These are phyloP conservation scores for Cladosporium sp. DNA, from an alignment of 2,329 filamentous ascomycete species.

Conservation along the genomic window DNA sequence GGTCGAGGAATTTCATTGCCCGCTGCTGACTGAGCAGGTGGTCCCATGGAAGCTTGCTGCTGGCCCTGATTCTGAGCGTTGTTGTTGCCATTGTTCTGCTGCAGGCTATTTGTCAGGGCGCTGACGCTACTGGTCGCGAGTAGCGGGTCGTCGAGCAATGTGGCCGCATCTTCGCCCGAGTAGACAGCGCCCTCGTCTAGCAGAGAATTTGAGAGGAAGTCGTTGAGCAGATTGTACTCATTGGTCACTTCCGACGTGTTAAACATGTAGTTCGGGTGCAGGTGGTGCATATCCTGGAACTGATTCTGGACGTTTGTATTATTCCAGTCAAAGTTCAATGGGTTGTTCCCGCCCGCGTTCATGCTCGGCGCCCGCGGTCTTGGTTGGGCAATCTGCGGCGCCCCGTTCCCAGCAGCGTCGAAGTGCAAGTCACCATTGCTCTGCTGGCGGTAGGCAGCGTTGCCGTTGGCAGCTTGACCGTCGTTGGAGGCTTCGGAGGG, in stretches of 20 bases:
- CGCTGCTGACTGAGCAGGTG: constrained; percentile 39
- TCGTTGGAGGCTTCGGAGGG: constrained; percentile 1
- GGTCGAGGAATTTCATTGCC: constrained; percentile 56
- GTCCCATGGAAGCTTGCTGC: constrained; percentile 25
- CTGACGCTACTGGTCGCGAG: constrained; percentile 38
- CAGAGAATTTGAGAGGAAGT: constrained; percentile 88
- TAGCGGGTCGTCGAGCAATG: constrained; percentile 56
- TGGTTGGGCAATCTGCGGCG: constrained; percentile 64
- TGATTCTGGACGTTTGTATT: constrained; percentile 69
- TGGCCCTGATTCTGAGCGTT: constrained; percentile 15
- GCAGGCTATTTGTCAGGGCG: constrained; percentile 28
- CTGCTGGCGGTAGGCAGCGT: constrained; percentile 10
- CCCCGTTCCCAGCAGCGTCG: constrained; percentile 10
- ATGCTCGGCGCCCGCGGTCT: constrained; percentile 49
- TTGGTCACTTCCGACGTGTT: constrained; percentile 88
- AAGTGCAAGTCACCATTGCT: constrained; percentile 13
- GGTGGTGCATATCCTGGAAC: constrained; percentile 90
- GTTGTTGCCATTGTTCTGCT: constrained; percentile 2
- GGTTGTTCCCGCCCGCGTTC: constrained; percentile 43
- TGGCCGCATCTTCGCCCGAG: constrained; percentile 37
- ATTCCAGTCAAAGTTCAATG: constrained; percentile 57
- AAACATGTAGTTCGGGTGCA: constrained; percentile 93
- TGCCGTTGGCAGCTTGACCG: constrained; percentile 12
- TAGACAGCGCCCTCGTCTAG: constrained; percentile 60
- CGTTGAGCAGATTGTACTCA: constrained; percentile 94